Percentiles rank a stretch among this genome's conserved stretches.
Evolutionary conservation across 352 stramenopile genomes (phyloP).

Genomic region (Pythium phragmitis): DNA sequence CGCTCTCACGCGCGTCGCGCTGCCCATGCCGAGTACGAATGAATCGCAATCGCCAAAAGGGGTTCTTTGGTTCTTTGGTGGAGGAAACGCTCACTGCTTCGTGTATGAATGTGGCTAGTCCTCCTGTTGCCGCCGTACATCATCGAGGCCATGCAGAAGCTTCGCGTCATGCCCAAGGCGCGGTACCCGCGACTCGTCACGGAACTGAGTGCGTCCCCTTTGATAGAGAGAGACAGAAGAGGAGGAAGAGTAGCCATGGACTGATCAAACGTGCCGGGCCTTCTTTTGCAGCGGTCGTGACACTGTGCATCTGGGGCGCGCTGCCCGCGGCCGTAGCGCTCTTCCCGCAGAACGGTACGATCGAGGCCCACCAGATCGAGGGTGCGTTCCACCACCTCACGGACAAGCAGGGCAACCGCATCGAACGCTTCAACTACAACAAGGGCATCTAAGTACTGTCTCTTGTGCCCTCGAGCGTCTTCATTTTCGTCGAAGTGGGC

Average conservation of each 20-base stretch:
- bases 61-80: too few species aligned
- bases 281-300: conserved; percentile 46
- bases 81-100: too few species aligned
- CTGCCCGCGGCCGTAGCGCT: conserved; percentile 78
- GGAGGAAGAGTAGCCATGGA: background rate
- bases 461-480: background rate
- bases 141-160: conserved; percentile 75
- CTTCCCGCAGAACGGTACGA: conserved; percentile 78
- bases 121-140: conserved; percentile 80
- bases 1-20: conserved; percentile 70
- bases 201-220: conserved; percentile 55
- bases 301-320: conserved; percentile 74
- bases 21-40: conserved; percentile 77
- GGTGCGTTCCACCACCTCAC: conserved; percentile 58
- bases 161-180: conserved; percentile 63
- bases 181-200: conserved; percentile 74
- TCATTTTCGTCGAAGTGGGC: too few species aligned
- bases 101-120: conserved; percentile 35
- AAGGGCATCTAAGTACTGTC: conserved; percentile 62
- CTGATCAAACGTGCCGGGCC: background rate
- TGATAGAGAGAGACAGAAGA: background rate
- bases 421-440: conserved; percentile 77
- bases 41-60: background rate
- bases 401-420: conserved; percentile 53
- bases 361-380: conserved; percentile 62